Evolutionary conservation across 2,329 filamentous ascomycete genomes (phyloP).

Genomic region (Alternaria infectoria): DNA sequence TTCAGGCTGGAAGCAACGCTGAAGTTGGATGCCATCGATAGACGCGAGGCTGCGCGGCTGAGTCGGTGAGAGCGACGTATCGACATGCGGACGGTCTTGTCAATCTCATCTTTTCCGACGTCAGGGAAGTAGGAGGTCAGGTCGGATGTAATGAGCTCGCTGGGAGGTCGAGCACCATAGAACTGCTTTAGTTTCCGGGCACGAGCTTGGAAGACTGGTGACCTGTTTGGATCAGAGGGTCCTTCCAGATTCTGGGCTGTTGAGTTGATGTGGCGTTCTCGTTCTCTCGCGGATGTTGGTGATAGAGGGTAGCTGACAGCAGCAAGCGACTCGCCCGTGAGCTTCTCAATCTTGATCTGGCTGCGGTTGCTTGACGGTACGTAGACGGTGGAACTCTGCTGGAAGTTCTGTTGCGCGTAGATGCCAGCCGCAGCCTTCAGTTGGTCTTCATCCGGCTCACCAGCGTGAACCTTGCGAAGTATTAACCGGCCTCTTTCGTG

Average conservation of each 20-base stretch:
- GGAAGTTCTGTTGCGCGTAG: constrained; percentile 79
- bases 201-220: constrained; percentile 49
- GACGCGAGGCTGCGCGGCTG: constrained; percentile 88
- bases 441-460: constrained; percentile 86
- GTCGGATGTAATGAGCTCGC: constrained; percentile 96
- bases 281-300: constrained; percentile 71
- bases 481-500: constrained; percentile 91
- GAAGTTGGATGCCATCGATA: constrained; percentile 91
- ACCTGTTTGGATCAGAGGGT: constrained; percentile 35
- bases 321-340: constrained; percentile 86
- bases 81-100: constrained; percentile 91
- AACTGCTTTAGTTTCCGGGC: constrained; percentile 74
- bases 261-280: constrained; percentile 68
- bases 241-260: constrained; percentile 57
- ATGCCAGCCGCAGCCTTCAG: constrained; percentile 87
- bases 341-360: constrained; percentile 85
- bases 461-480: constrained; percentile 87
- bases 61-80: constrained; percentile 88
- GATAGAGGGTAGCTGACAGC: constrained; percentile 87
- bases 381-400: constrained; percentile 68
- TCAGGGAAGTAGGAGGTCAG: constrained; percentile 97
- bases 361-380: constrained; percentile 75
- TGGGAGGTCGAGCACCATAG: constrained; percentile 89
- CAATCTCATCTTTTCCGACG: constrained; percentile 91
- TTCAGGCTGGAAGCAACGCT: constrained; percentile 91